Percentiles rank a stretch among this genome's conserved stretches.
These are phyloP conservation scores for Suhomyces pyralidae DNA, from an alignment of 805 yeast genomes.

Conservation along the genomic window DNA sequence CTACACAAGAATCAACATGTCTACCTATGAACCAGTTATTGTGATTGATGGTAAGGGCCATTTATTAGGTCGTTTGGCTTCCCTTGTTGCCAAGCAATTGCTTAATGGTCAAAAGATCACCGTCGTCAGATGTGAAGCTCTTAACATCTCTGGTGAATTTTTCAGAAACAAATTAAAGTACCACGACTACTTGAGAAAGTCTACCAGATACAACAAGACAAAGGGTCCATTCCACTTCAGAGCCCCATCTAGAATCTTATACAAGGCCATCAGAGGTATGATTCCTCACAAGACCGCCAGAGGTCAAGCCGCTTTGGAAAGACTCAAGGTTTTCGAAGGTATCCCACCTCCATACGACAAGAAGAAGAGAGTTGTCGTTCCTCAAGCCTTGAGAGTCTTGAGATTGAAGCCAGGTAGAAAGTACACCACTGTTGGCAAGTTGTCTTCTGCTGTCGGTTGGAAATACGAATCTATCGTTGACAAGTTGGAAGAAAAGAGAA, in stretches of 20 bases:
- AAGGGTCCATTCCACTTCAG: constrained; percentile 99
- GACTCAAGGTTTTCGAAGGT: constrained; percentile 99
- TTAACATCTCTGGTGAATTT: constrained; percentile 99
- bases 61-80: constrained; percentile 99
- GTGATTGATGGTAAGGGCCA: constrained; percentile 99
- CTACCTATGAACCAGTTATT: constrained; percentile 93
- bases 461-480: constrained; percentile 98
- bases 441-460: constrained; percentile 98
- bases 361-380: constrained; percentile 99
- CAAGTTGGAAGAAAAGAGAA: constrained; percentile 98
- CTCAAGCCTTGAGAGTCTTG: constrained; percentile 98
- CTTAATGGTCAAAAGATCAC: constrained; percentile 98
- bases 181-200: constrained; percentile 99
- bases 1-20: constrained; percentile 43
- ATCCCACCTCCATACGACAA: constrained; percentile 99
- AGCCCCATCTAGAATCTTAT: constrained; percentile 99
- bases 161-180: constrained; percentile 99
- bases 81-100: constrained; percentile 96
- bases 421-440: constrained; percentile 97
- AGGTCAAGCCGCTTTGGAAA: constrained; percentile 99
- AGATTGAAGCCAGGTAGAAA: constrained; percentile 99
- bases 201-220: constrained; percentile 97
- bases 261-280: constrained; percentile 99
- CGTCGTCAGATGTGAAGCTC: constrained; percentile 94
- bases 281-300: constrained; percentile 99